Conservation (phyloP, 148 eudicot genomes). For the Polygonum maritimum region DNA sequence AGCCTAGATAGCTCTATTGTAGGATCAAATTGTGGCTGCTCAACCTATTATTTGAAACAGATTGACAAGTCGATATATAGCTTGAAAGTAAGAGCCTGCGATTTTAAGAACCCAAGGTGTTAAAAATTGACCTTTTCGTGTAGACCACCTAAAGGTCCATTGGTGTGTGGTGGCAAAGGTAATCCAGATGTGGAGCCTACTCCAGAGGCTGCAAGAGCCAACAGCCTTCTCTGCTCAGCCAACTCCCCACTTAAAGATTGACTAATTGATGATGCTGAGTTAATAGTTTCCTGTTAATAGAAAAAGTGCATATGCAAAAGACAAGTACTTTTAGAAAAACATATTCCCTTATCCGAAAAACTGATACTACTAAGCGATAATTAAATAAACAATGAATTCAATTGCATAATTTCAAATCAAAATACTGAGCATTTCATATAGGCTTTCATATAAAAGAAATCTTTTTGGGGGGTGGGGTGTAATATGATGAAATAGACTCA, state of each 20-base stretch:
- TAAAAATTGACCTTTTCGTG: slow-evolving; percentile 59
- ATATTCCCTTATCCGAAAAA: neutral
- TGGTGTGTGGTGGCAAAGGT: slow-evolving; percentile 60
- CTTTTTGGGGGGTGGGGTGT: neutral
- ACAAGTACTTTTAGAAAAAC: neutral
- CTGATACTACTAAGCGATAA: neutral
- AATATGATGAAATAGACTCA: neutral
- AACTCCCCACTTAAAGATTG: slow-evolving; percentile 68
- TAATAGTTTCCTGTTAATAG: slow-evolving; percentile 56
- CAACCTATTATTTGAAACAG: slow-evolving; percentile 49
- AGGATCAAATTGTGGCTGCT: slow-evolving; percentile 68
- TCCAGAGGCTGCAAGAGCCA: slow-evolving; percentile 73
- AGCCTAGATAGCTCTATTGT: slow-evolving; percentile 75
- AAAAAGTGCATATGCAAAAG: neutral
- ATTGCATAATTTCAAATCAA: neutral
- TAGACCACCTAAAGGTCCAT: slow-evolving; percentile 72
- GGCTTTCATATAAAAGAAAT: too few species aligned
- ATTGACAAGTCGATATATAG: neutral
- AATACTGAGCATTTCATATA: too few species aligned
- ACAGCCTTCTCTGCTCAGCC: slow-evolving; percentile 81
- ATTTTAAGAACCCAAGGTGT: slow-evolving; percentile 2
- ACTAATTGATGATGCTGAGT: slow-evolving; percentile 72
- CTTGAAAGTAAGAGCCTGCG: neutral
- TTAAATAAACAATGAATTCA: neutral
- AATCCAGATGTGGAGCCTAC: slow-evolving; percentile 54